Base-by-base conservation (phyloP, 441 rosid genomes). In the Omphalea diandra region DNA sequence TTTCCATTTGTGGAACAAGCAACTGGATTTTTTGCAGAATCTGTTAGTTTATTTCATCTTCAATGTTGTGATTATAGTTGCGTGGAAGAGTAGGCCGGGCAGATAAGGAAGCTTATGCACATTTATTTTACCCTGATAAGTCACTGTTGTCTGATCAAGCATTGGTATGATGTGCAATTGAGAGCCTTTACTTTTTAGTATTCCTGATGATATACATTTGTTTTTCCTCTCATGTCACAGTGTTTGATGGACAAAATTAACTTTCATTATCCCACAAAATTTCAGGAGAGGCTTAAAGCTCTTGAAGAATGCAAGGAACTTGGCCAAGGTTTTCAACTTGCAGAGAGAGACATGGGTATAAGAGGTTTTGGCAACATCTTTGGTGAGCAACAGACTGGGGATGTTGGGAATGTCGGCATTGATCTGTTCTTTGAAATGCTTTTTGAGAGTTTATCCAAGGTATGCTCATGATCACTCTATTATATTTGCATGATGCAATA, bases 61-160 rank as follows among this genome's bases (percentile, higher is more conserved):
- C 52, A 20, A 65, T 26, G n/a, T 65, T 68, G 69, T 72, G 72
- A 46, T 67, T 22, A 79, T 79, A 95, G 99, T 80, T 93, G 87
- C 97, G 97, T 58, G 98, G 99, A 85, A 88, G 99, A 83, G 99
- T 95, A 78, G 98, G 99, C 31, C 93, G 98, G 43, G 97, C 97
- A 12, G 99, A 90, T 84, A 95, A 87, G 79, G 97, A 95, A 84
- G 99, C 99, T 74, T 86, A 87, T 80, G 99, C 99, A 40, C 79
- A 88, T 83, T 86, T 95, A 74, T 95, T 93, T 85, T 93, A 93
- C 84, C 92, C 93, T 64, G 97, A 90, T 75, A 89, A 84, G 73
- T 85, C 94, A 41, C 76, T 80, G 70, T 84, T 95, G 63, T 74
- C 98, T 55, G 91, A 89, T 69, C 90, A 90, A 75, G 96, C 96